Evolutionary conservation across 495 filamentous ascomycete species (phyloP).

Genomic region (Tuber brumale): DNA sequence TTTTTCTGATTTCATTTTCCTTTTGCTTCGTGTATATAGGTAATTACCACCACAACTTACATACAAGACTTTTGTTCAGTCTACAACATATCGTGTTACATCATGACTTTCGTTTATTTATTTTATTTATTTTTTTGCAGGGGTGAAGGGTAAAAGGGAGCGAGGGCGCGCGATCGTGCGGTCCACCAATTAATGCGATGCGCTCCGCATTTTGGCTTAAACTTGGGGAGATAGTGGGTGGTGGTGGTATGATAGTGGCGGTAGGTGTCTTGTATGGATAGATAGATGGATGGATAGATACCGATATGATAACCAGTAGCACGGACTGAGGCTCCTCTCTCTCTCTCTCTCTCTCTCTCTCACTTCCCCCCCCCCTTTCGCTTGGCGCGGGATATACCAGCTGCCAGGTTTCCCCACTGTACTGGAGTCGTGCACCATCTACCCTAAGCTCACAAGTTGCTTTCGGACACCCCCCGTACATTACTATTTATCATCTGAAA

Average conservation of each 20-base stretch:
- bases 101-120: background rate
- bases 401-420: background rate
- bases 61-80: background rate
- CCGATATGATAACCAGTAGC: background rate
- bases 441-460: background rate
- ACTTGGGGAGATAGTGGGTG: background rate
- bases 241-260: background rate
- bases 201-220: background rate
- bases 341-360: too few relatives aligned
- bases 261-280: background rate
- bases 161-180: background rate
- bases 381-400: background rate
- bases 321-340: background rate
- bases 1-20: background rate
- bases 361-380: background rate
- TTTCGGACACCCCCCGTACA: background rate
- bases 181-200: background rate
- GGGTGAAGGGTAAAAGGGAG: background rate
- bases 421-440: background rate
- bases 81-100: background rate
- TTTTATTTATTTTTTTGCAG: background rate
- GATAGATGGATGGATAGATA: background rate
- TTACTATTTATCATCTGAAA: background rate
- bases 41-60: background rate
- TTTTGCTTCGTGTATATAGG: background rate